Evolutionary conservation across 768 basidiomycete genomes (phyloP), one percentile per base, ranked within the genome.

Genomic region (Galerina marginata): DNA sequence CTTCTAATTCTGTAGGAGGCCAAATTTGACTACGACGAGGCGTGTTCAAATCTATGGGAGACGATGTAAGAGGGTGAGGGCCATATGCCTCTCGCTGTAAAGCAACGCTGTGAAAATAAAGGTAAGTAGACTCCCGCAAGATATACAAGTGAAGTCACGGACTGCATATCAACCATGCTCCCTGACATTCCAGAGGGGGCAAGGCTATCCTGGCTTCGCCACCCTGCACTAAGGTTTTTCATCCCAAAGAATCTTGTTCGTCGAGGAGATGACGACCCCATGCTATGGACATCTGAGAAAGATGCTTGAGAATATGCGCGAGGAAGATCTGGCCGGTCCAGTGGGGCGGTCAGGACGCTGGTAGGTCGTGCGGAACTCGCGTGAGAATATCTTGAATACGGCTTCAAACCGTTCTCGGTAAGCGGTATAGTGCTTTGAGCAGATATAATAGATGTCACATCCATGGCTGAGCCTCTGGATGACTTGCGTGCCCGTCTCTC

Each of bases 81-180:
- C 72, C 64, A 51, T 77, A 72, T 10, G 71, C 73, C 74, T 93
- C 92, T 37, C 86, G 86, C 61, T 93, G 90, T 44, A 94, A 79
- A 52, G 91, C 92, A 67, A 94, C 81, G 68, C 92, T 94, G 65
- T 9, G 49, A 62, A 47, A 59, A 39, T 33, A 60, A 60, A 58
- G n/a, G 57, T 53, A n/a, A 63, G 52, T 46, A 23, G 60, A 52
- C 26, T 25, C 45, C 53, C 29, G 23, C 45, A 33, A 25, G 47
- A 40, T 54, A 12, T 23, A 26, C 56, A 52, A 45, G 15, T 62
- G 52, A 54, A 55, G 25, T 49, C 1, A 87, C 91, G 63, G 76
- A 94, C 92, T 95, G 93, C 93, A 95, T 94, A 72, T 94, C 91
- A 64, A 94, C 76, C 91, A 95, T 93, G 67, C 93, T 95, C 54